Conservation (phyloP, 495 filamentous ascomycete genomes). For the Aspergillus olivimuriae region DNA sequence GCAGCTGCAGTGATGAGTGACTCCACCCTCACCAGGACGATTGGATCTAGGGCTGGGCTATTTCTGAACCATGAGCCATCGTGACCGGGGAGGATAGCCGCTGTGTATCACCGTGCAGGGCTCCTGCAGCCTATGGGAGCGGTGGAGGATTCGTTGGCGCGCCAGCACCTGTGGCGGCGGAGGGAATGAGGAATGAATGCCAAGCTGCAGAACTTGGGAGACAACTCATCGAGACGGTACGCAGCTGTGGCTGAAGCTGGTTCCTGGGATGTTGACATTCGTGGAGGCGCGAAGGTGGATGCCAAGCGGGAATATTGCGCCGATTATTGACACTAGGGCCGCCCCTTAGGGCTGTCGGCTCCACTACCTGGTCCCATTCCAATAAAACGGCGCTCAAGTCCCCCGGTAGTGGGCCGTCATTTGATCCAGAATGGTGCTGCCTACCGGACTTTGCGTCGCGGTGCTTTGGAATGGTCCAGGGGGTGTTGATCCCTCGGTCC, state of each 20-base stretch:
- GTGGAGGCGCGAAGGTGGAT: background rate
- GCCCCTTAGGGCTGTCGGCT: background rate
- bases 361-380: background rate
- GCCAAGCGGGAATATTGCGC: background rate
- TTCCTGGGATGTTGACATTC: background rate
- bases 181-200: background rate
- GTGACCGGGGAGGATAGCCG: background rate
- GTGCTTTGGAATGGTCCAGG: no score
- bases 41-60: slow-evolving; percentile 4
- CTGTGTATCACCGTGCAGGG: background rate
- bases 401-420: background rate
- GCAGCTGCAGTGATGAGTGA: background rate
- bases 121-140: background rate
- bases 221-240: background rate
- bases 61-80: background rate
- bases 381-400: background rate
- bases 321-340: background rate
- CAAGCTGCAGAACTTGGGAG: background rate
- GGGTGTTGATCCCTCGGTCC: no score
- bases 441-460: background rate
- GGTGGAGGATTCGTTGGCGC: background rate
- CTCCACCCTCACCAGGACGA: slow-evolving; percentile 5
- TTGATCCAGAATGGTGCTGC: background rate
- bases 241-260: background rate
- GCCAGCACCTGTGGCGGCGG: background rate